phyloP scores from a whole-genome alignment of 345 rosid species.

The Odontarrhena argentea region DNA sequence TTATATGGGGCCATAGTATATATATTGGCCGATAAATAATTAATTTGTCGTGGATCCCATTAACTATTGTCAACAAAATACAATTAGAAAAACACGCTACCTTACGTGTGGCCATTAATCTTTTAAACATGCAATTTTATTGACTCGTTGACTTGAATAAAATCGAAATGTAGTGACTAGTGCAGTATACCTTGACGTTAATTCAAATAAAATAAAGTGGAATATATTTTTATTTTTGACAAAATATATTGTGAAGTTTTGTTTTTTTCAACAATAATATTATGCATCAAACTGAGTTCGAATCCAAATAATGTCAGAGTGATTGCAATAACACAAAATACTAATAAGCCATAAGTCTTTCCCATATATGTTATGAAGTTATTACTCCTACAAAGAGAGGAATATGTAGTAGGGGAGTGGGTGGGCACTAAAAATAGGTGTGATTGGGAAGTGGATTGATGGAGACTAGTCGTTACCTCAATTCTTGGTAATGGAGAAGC shows the following conservation, averaged over 20 bases:
- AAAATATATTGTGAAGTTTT: too few species aligned
- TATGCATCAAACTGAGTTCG: too few species aligned
- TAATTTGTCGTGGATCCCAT: neutral
- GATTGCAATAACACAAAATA: too few species aligned
- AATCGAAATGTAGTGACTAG: slow-evolving; percentile 3
- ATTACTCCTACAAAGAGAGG: neutral
- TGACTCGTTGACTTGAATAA: slow-evolving; percentile 6
- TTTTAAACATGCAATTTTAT: neutral
- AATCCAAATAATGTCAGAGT: too few species aligned
- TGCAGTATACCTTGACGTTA: slow-evolving; percentile 2
- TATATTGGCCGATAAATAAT: too few species aligned
- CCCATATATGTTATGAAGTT: too few species aligned
- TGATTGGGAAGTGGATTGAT: slow-evolving; percentile 15
- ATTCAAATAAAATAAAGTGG: neutral
- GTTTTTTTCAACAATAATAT: too few species aligned
- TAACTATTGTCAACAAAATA: slow-evolving; percentile 37
- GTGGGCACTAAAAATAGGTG: slow-evolving; percentile 1
- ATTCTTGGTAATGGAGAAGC: slow-evolving; percentile 10
- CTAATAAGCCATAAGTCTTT: too few species aligned
- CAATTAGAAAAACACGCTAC: slow-evolving; percentile 36
- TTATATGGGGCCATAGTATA: slow-evolving; percentile 3
- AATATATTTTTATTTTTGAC: neutral
- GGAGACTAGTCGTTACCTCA: slow-evolving; percentile 3
- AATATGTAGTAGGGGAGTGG: neutral
- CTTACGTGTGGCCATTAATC: slow-evolving; percentile 5